A percentile compares a stretch with the other conserved stretches of the same genome.
Evolutionary conservation across 2,329 filamentous ascomycete species (phyloP).

Genomic region (Corynespora cassiicola): DNA sequence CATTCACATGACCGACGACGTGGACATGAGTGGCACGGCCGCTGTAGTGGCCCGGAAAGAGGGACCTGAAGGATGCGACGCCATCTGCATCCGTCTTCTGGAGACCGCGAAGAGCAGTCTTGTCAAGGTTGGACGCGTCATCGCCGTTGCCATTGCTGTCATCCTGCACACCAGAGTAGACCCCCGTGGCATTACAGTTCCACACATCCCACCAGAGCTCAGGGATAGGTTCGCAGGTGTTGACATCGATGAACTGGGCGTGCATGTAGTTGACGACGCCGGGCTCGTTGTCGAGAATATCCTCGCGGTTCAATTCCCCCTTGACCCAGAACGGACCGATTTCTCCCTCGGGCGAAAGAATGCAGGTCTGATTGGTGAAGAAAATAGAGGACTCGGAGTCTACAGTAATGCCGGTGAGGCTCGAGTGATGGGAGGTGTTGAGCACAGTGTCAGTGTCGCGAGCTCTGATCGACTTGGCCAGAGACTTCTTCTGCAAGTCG

Average conservation of each 20-base stretch:
- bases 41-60: constrained; percentile 47
- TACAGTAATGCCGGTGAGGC: background rate
- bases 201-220: constrained; percentile 57
- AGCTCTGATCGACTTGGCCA: no score
- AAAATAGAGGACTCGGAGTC: constrained; percentile 7
- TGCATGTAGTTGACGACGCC: constrained; percentile 55
- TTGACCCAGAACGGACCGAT: constrained; percentile 35
- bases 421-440: constrained; percentile 13
- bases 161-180: no score
- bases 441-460: constrained; percentile 12
- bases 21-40: constrained; percentile 30
- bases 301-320: constrained; percentile 53
- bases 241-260: constrained; percentile 57
- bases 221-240: constrained; percentile 56
- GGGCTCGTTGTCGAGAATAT: constrained; percentile 51
- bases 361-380: constrained; percentile 13
- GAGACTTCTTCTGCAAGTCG: no score
- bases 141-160: no score
- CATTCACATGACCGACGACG: constrained; percentile 29
- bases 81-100: constrained; percentile 52
- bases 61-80: constrained; percentile 53
- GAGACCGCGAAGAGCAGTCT: constrained; percentile 55
- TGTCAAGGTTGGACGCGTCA: constrained; percentile 26
- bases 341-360: constrained; percentile 14
- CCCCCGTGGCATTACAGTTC: constrained; percentile 22